Conservation (phyloP, 371 early-diverging fungal species). For the Mortierella sp. region DNA sequence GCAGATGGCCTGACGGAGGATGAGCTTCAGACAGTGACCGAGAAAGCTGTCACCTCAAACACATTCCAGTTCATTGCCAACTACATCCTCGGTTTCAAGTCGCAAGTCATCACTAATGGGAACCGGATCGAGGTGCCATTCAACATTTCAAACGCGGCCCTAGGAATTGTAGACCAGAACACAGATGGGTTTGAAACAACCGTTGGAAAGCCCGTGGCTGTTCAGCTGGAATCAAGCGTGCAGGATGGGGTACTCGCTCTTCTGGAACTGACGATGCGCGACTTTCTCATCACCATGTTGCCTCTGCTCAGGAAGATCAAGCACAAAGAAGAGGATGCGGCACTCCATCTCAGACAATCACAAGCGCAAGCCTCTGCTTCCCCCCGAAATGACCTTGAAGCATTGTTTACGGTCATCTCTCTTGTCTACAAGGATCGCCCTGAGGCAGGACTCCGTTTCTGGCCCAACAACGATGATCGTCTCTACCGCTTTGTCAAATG, state of each 20-base stretch:
- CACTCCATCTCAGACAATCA: conserved; percentile 55
- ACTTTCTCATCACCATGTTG: conserved; percentile 64
- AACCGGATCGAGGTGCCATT: conserved; percentile 54
- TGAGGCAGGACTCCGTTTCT: conserved; percentile 82
- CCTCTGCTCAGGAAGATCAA: conserved; percentile 70
- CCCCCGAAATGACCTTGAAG: conserved; percentile 69
- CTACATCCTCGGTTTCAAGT: conserved; percentile 70
- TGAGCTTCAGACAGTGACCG: conserved; percentile 66
- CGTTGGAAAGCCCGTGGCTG: conserved; percentile 40
- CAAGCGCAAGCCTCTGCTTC: conserved; percentile 30
- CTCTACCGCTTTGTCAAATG: conserved; percentile 80
- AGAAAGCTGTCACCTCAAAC: conserved; percentile 61
- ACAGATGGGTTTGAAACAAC: conserved; percentile 50
- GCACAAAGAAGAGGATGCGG: conserved; percentile 79
- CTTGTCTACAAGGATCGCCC: conserved; percentile 76
- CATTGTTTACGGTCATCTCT: conserved; percentile 74
- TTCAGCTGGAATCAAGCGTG: conserved; percentile 26
- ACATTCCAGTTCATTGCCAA: conserved; percentile 79
- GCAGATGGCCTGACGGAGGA: conserved; percentile 66
- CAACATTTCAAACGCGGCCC: conserved; percentile 54
- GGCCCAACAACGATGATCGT: conserved; percentile 69
- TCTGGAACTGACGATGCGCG: conserved; percentile 62
- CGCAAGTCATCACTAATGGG: conserved; percentile 39
- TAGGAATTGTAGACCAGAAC: conserved; percentile 49
- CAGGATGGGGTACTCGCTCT: conserved; percentile 64